Evolutionary conservation across 2,329 filamentous ascomycete species (phyloP), one percentile per base, ranked within the genome.

Genomic region (Claviceps paspali): DNA sequence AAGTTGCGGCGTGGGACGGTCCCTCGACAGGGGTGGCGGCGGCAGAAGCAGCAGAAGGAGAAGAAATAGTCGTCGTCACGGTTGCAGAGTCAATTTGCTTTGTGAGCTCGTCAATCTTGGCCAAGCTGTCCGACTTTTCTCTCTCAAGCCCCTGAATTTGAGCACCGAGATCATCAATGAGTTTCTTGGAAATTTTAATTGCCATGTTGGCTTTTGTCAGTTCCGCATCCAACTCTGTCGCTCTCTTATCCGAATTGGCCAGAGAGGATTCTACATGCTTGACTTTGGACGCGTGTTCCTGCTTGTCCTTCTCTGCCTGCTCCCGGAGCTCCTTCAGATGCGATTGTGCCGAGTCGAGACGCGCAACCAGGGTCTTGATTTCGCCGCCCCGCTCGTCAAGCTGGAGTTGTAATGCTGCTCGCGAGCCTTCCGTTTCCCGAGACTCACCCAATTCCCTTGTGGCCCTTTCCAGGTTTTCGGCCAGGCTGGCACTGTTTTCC

Each of bases 401-500:
- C 43, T 73, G 56, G 10, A 62, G 56, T 46, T 71, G 63, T n/a
- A 72, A 49, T 5, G 64, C 62, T 4, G 63, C 61, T 26, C 64
- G 57, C 1, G 55, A 52, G 3, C 56, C 54, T 12, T 50, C 48
- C 8, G 56, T 52, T 35, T 67, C 63, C 7, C 57, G 63, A 15
- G 56, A 55, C 42, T 68, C 62, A 41, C 47, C 68, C 6, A 85
- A 60, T 47, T 84, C 76, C 10, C 71, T 64, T 2, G 76, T 79
- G 0, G 77, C 71, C 35, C 70, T 70, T 51, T 86, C 80, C 2
- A 87, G 59, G 39, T 68, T 82, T 49, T 73, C 64, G 1, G 74
- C 71, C 48, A 85, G 68, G n/a, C 70, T 68, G 41, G 73, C 62
- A 29, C 73, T 76, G 30, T 79, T 80, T 49, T 91, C 80, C 46